Evolutionary conservation across 208 protist genomes (phyloP).

Genomic region (Leishmania mexicana): DNA sequence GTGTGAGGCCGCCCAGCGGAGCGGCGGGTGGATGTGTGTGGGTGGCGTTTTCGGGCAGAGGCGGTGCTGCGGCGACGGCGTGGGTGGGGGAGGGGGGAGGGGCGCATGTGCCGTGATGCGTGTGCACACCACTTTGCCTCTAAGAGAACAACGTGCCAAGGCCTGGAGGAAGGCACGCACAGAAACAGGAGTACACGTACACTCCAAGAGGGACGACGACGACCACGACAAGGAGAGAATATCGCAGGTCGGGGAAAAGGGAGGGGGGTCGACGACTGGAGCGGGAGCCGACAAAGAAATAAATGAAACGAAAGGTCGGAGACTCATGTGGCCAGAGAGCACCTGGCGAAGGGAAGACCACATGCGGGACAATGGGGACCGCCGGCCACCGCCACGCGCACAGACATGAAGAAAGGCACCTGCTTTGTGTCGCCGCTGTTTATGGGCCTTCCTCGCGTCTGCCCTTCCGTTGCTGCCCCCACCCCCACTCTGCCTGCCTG

Average conservation of each 20-base stretch:
- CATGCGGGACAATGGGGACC: neutral
- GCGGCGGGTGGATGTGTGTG: too few species aligned
- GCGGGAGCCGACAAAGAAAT: neutral
- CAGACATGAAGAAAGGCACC: neutral
- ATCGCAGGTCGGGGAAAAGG: neutral
- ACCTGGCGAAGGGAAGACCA: neutral
- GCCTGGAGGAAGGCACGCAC: too few species aligned
- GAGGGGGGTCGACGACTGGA: neutral
- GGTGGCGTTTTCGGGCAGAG: neutral
- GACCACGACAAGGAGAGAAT: too few species aligned
- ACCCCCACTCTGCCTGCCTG: neutral
- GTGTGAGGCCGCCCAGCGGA: too few species aligned
- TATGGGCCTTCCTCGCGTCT: neutral
- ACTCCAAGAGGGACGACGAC: too few species aligned
- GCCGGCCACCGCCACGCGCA: too few species aligned
- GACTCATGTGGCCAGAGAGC: neutral
- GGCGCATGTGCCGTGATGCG: too few species aligned
- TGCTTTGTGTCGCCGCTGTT: neutral
- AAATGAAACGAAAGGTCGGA: neutral
- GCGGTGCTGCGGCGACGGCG: neutral
- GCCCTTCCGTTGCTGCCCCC: neutral
- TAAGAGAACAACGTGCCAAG: too few species aligned
- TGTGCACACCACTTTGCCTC: too few species aligned
- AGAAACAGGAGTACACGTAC: too few species aligned
- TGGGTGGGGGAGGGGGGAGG: too few species aligned